phyloP scores from a whole-genome alignment of 768 basidiomycete species.

The Lentinula guzmanii region DNA sequence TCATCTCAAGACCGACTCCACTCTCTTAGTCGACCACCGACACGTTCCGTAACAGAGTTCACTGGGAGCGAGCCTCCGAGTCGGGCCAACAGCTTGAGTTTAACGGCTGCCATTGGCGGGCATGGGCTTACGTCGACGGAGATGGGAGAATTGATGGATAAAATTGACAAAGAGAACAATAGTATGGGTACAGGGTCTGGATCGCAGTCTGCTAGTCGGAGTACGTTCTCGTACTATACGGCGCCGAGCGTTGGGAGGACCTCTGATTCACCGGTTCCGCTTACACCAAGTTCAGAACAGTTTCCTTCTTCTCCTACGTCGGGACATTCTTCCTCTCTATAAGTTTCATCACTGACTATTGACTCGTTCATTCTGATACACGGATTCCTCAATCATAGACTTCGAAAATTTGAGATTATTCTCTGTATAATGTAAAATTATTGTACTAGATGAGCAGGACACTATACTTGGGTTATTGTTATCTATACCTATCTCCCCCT shows the following conservation, averaged over 20 bases:
- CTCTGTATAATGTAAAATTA: background rate
- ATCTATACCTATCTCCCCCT: too few relatives aligned
- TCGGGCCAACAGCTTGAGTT: constrained; percentile 25
- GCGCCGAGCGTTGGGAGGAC: background rate
- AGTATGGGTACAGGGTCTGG: constrained; percentile 1
- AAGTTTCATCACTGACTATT: background rate
- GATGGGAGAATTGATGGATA: constrained; percentile 26
- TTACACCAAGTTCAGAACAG: background rate
- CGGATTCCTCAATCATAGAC: background rate
- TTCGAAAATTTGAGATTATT: background rate
- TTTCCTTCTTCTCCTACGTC: background rate
- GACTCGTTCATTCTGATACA: background rate
- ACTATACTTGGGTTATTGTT: too few relatives aligned
- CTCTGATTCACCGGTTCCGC: background rate
- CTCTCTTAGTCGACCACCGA: constrained; percentile 31
- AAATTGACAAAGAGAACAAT: constrained; percentile 3
- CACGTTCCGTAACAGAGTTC: constrained; percentile 27
- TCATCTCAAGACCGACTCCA: constrained; percentile 18
- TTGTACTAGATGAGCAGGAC: background rate
- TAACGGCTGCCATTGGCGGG: constrained; percentile 11
- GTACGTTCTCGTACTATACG: background rate
- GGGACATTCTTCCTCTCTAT: background rate
- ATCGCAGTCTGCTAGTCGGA: background rate
- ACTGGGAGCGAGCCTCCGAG: constrained; percentile 26
- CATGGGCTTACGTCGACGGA: constrained; percentile 19